These are phyloP conservation scores for Metarhizium guizhouense DNA, from an alignment of 2,329 filamentous ascomycete genomes.

Conservation along the genomic window DNA sequence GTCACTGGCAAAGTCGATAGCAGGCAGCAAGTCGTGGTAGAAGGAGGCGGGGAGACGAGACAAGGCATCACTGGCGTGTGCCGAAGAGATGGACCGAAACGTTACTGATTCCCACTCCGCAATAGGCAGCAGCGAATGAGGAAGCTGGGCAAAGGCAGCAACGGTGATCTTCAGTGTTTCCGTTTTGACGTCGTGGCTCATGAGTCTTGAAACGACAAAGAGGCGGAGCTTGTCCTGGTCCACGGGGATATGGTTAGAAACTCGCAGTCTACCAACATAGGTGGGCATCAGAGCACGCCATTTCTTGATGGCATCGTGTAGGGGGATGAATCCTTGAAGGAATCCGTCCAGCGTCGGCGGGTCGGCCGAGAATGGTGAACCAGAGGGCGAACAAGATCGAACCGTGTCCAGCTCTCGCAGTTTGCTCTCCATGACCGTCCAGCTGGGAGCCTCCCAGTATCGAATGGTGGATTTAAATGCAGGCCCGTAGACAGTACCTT, in stretches of 20 bases:
- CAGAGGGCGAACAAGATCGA: conserved; percentile 4
- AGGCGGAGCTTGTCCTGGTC: conserved; percentile 10
- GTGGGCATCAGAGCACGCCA: conserved; percentile 19
- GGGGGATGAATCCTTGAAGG: conserved; percentile 14
- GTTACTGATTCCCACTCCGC: conserved; percentile 15
- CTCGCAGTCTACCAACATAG: conserved; percentile 18
- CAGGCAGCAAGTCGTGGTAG: conserved; percentile 16
- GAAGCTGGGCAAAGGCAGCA: conserved; percentile 11
- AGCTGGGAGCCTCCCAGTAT: conserved; percentile 9
- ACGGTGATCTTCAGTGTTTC: conserved; percentile 17
- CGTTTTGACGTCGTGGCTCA: conserved; percentile 15
- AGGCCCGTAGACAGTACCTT: too few relatives aligned
- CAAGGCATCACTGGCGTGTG: conserved; percentile 3
- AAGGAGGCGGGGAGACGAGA: conserved; percentile 15
- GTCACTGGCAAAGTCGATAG: conserved; percentile 5
- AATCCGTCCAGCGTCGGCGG: conserved; percentile 19
- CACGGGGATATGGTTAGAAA: conserved; percentile 19
- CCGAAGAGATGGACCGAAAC: conserved; percentile 5
- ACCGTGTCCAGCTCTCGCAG: conserved; percentile 13
- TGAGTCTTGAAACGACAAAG: conserved; percentile 14
- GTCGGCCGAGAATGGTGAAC: conserved; percentile 16
- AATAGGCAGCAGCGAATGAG: conserved; percentile 7
- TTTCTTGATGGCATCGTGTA: conserved; percentile 13
- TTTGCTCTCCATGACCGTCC: conserved; percentile 12
- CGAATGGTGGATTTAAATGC: too few relatives aligned